A percentile compares a stretch with the other conserved stretches of the same genome.
Evolutionary conservation across 768 basidiomycete genomes (phyloP).

Genomic region (Gymnopilus dilepis): DNA sequence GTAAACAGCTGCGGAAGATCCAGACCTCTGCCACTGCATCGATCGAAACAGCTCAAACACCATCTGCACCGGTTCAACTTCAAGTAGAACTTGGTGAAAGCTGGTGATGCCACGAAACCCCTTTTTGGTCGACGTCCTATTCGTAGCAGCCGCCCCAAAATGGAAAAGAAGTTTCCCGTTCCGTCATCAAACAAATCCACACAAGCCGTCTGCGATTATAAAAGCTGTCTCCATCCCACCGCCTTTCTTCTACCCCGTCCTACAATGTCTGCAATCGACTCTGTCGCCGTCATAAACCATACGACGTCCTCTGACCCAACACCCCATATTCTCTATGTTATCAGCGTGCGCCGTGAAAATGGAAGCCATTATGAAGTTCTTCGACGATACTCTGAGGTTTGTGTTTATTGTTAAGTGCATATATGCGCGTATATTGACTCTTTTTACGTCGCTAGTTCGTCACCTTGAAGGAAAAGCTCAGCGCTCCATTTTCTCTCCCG

Average conservation of each 20-base stretch:
- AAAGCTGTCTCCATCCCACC: not conserved
- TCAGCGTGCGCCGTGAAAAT: slow-evolving; percentile 24
- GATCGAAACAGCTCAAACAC: too few relatives aligned
- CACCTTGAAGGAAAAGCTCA: slow-evolving; percentile 41
- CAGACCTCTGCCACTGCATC: too few relatives aligned
- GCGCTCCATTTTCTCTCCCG: slow-evolving; percentile 45
- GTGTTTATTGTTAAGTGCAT: slow-evolving; percentile 12
- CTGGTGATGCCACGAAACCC: too few relatives aligned
- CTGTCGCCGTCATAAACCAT: slow-evolving; percentile 18
- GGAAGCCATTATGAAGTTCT: slow-evolving; percentile 19
- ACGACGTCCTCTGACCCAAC: slow-evolving; percentile 24
- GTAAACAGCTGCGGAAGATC: too few relatives aligned
- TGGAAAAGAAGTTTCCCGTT: slow-evolving; percentile 23
- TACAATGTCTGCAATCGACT: slow-evolving; percentile 15
- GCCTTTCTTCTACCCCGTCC: not conserved
- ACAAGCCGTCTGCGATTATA: slow-evolving; percentile 14
- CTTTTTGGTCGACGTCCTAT: not conserved
- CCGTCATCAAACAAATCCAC: slow-evolving; percentile 18
- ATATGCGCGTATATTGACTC: slow-evolving; percentile 19
- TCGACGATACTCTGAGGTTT: slow-evolving; percentile 25
- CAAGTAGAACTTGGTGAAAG: too few relatives aligned
- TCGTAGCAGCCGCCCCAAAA: slow-evolving; percentile 7
- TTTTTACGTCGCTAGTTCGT: slow-evolving; percentile 30
- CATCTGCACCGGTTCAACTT: too few relatives aligned
- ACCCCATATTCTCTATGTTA: slow-evolving; percentile 24